Conservation (phyloP, 148 eudicot species). For the Amaranthus cruentus region DNA sequence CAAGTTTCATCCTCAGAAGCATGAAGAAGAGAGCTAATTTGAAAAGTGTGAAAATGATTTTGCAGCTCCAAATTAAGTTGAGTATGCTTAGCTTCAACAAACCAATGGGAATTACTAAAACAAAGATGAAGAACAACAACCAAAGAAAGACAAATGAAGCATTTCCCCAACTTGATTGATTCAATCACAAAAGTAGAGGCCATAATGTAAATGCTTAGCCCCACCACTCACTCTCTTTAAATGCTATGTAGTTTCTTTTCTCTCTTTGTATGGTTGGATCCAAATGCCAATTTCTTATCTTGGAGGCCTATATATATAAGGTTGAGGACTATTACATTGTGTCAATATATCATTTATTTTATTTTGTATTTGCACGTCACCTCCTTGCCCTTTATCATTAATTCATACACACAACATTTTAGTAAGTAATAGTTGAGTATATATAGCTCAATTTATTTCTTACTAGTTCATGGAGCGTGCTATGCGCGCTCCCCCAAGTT, state of each 20-base stretch:
- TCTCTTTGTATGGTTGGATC: slow-evolving; percentile 6
- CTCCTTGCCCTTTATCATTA: neutral
- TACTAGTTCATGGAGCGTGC: no score
- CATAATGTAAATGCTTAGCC: neutral
- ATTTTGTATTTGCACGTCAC: slow-evolving; percentile 26
- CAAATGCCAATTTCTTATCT: slow-evolving; percentile 10
- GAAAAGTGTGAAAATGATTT: neutral
- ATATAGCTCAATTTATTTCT: neutral
- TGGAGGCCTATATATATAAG: slow-evolving; percentile 17
- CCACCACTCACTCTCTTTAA: neutral
- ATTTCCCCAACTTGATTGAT: neutral
- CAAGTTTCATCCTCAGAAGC: slow-evolving; percentile 1
- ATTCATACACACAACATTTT: neutral
- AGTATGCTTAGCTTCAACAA: slow-evolving; percentile 8
- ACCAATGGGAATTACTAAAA: slow-evolving; percentile 2
- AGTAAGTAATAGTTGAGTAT: slow-evolving; percentile 6
- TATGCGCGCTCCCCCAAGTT: no score
- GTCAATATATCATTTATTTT: neutral
- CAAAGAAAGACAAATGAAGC: neutral
- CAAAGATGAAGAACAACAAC: slow-evolving; percentile 2
- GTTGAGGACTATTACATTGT: neutral
- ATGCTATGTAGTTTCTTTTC: neutral
- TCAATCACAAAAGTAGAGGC: neutral
- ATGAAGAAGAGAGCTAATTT: slow-evolving; percentile 10
- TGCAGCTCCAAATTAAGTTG: no score